A percentile compares a stretch with the other conserved stretches of the same genome.
These are phyloP conservation scores for Pyrrhoderma noxium DNA, from an alignment of 1,284 basidiomycete species.

Conservation along the genomic window DNA sequence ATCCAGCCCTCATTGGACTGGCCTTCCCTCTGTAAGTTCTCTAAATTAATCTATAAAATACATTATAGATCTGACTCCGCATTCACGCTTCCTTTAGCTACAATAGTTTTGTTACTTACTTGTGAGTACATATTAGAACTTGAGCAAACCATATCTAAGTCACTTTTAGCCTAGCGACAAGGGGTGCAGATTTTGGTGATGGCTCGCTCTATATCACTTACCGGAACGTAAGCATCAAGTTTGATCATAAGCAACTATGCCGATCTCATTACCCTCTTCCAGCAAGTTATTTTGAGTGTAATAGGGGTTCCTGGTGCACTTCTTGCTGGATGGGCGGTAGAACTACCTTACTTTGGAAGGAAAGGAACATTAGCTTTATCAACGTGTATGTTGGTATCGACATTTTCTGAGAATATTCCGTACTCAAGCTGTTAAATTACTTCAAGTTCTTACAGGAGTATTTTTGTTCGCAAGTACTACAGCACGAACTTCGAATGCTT, in stretches of 20 bases:
- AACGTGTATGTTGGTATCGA: constrained; percentile 32
- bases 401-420: constrained; percentile 14
- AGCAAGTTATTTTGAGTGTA: constrained; percentile 63
- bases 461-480: constrained; percentile 70
- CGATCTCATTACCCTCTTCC: neutral
- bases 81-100: constrained; percentile 34
- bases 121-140: constrained; percentile 33
- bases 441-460: constrained; percentile 54
- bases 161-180: constrained; percentile 40
- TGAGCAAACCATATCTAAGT: neutral
- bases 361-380: constrained; percentile 57
- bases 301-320: constrained; percentile 65
- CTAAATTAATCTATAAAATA: neutral
- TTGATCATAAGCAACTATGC: constrained; percentile 3
- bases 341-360: constrained; percentile 51
- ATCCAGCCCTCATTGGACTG: constrained; percentile 72
- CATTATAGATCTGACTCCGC: neutral
- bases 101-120: constrained; percentile 58
- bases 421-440: constrained; percentile 24
- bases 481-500: constrained; percentile 53
- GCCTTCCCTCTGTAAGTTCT: constrained; percentile 57
- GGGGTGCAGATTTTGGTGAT: constrained; percentile 58
- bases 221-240: constrained; percentile 47
- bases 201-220: constrained; percentile 58
- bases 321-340: constrained; percentile 52